phyloP scores from a whole-genome alignment of 2,329 filamentous ascomycete species.

The Botrytis sinoallii region DNA sequence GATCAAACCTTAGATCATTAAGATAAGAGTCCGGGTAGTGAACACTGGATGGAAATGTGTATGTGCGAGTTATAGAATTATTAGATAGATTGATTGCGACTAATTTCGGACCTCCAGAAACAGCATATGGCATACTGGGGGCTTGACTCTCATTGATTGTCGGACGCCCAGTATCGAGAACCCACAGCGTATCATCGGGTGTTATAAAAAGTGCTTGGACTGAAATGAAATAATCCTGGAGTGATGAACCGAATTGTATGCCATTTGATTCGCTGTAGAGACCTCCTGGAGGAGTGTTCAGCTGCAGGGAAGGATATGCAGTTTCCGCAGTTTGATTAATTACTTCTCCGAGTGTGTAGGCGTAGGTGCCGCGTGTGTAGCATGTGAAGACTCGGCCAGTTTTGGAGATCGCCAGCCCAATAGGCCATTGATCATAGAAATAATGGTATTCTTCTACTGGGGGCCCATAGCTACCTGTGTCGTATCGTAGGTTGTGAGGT shows the following conservation, averaged over 20 bases:
- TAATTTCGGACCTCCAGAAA: constrained; percentile 47
- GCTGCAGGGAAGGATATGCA: constrained; percentile 44
- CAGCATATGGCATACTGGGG: constrained; percentile 44
- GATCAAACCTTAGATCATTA: constrained; percentile 47
- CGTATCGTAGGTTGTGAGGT: constrained; percentile 39
- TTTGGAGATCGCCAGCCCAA: constrained; percentile 44
- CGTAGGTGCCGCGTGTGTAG: constrained; percentile 46
- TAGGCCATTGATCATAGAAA: constrained; percentile 47
- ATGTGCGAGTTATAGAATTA: constrained; percentile 38
- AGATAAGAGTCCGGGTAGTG: constrained; percentile 47
- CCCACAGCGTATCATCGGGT: constrained; percentile 45
- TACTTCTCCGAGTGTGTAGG: constrained; percentile 41
- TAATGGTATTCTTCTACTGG: constrained; percentile 48
- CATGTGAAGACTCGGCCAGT: constrained; percentile 44
- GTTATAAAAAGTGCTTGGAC: constrained; percentile 47
- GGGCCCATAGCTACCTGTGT: constrained; percentile 40
- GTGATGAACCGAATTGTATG: constrained; percentile 44
- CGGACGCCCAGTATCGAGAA: constrained; percentile 37
- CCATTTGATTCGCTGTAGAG: constrained; percentile 37
- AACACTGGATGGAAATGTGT: constrained; percentile 43
- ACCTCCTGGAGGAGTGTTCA: constrained; percentile 38
- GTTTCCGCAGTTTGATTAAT: constrained; percentile 47
- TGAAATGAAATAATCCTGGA: constrained; percentile 43
- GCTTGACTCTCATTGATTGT: constrained; percentile 39
- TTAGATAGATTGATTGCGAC: constrained; percentile 37